phyloP scores from a whole-genome alignment of 257 asterid species.

The Solanum gandarillasii region DNA sequence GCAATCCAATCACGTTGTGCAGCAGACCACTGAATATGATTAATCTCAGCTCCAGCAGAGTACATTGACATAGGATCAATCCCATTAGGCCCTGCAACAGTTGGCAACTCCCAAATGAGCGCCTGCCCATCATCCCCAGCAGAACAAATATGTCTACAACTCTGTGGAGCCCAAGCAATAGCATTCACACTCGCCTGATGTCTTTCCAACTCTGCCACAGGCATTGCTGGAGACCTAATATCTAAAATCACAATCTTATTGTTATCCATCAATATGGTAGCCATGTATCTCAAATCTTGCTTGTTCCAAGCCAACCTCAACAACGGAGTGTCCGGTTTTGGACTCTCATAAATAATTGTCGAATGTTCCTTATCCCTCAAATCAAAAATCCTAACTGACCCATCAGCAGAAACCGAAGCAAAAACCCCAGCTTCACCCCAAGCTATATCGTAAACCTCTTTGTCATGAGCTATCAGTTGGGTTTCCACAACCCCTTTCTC shows the following conservation, averaged over 20 bases:
- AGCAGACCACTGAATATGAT: slow-evolving; percentile 90
- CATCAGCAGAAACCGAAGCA: slow-evolving; percentile 87
- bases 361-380: slow-evolving; percentile 91
- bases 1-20: slow-evolving; percentile 86
- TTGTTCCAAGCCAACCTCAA: slow-evolving; percentile 92
- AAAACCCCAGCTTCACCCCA: slow-evolving; percentile 93
- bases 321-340: slow-evolving; percentile 68
- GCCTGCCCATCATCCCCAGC: slow-evolving; percentile 90
- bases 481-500: slow-evolving; percentile 77
- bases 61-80: slow-evolving; percentile 78
- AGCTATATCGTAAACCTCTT: slow-evolving; percentile 91
- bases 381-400: slow-evolving; percentile 77
- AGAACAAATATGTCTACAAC: slow-evolving; percentile 73
- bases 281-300: slow-evolving; percentile 96
- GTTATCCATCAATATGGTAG: slow-evolving; percentile 76
- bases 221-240: slow-evolving; percentile 71
- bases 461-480: slow-evolving; percentile 77
- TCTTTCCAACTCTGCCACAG: slow-evolving; percentile 89
- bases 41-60: slow-evolving; percentile 59
- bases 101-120: slow-evolving; percentile 83
- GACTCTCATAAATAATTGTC: slow-evolving; percentile 76
- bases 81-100: slow-evolving; percentile 87
- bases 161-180: slow-evolving; percentile 92
- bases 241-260: slow-evolving; percentile 72
- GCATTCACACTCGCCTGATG: slow-evolving; percentile 83